These are phyloP conservation scores for Botrytis galanthina DNA, from an alignment of 2,329 filamentous ascomycete genomes.

Conservation along the genomic window DNA sequence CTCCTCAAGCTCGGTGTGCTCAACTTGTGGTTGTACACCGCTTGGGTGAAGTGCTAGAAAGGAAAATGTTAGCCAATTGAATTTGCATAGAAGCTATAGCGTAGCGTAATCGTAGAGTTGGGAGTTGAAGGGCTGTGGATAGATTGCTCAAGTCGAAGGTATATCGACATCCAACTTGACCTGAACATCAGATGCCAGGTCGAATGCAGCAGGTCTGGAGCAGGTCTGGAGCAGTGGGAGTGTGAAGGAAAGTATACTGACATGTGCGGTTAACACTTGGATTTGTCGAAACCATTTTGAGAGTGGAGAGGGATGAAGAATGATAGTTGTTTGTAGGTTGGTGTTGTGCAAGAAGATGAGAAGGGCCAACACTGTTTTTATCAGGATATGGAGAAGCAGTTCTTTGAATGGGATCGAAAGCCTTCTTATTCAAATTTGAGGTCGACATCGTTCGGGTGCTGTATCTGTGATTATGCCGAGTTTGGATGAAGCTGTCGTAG, in stretches of 20 bases:
- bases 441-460: constrained; percentile 15
- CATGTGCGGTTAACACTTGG: constrained; percentile 53
- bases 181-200: background rate
- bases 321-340: constrained; percentile 31
- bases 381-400: constrained; percentile 36
- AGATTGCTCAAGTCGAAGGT: background rate
- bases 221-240: background rate
- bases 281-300: constrained; percentile 26
- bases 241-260: constrained; percentile 41
- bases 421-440: constrained; percentile 19
- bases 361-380: constrained; percentile 33
- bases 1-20: constrained; percentile 97
- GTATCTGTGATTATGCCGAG: constrained; percentile 18
- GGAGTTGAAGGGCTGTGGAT: background rate
- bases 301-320: constrained; percentile 35
- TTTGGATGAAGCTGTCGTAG: constrained; percentile 10
- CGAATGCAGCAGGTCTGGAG: background rate
- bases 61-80: background rate
- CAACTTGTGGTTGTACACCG: constrained; percentile 48
- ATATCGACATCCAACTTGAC: background rate
- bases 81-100: constrained; percentile 41
- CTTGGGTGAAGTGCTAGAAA: constrained; percentile 33
- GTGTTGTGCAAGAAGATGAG: constrained; percentile 28
- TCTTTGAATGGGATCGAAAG: constrained; percentile 32
- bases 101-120: constrained; percentile 43